phyloP scores from a whole-genome alignment of 169 alveolate genomes.

The Plasmodium coatneyi region DNA sequence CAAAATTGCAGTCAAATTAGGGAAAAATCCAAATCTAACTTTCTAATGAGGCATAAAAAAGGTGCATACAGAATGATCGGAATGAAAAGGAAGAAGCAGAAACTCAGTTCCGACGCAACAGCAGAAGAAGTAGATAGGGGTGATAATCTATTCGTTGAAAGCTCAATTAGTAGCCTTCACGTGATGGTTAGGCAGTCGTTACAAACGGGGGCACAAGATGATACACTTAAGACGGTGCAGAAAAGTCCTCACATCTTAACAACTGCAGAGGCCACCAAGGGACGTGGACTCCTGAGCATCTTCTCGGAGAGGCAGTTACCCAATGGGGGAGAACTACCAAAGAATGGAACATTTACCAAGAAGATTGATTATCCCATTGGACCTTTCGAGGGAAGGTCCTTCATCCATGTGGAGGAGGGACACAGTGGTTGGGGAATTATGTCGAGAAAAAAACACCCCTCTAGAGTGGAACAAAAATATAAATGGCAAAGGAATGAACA shows the following conservation, averaged over 20 bases:
- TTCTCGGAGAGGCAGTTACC: neutral
- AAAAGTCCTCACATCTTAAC: neutral
- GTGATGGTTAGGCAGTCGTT: neutral
- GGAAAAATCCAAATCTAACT: slow-evolving; percentile 14
- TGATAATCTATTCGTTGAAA: neutral
- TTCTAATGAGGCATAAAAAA: slow-evolving; percentile 8
- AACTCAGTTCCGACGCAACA: neutral
- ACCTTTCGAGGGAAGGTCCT: neutral
- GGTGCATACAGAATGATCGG: slow-evolving; percentile 32
- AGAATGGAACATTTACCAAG: neutral
- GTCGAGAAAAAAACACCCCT: neutral
- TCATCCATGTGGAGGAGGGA: neutral
- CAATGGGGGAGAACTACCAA: neutral
- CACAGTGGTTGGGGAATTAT: neutral
- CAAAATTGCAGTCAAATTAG: neutral
- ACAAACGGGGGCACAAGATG: neutral
- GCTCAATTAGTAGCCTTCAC: neutral
- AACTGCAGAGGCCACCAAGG: neutral
- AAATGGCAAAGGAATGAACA: neutral
- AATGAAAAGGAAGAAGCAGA: slow-evolving; percentile 10
- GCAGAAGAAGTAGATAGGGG: neutral
- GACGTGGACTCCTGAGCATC: neutral
- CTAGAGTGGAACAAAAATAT: neutral
- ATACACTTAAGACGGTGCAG: neutral
- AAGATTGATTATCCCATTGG: neutral